These are phyloP conservation scores for Avena insularis DNA, from an alignment of 176 grass and related monocot genomes.

Conservation along the genomic window DNA sequence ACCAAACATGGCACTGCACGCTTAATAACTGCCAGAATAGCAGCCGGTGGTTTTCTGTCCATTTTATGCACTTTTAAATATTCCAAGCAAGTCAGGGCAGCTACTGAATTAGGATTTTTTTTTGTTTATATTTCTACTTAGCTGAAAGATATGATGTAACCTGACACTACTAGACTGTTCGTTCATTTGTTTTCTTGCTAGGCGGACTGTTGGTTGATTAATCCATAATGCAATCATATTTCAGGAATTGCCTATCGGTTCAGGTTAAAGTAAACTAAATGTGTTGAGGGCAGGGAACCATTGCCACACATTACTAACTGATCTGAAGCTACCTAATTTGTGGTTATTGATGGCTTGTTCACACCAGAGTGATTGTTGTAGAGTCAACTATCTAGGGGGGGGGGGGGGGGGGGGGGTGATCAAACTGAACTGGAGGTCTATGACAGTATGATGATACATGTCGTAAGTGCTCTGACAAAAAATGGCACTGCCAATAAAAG, in stretches of 20 bases:
- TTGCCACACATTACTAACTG: not conserved
- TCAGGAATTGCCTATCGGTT: not conserved
- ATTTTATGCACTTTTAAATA: slow-evolving; percentile 3
- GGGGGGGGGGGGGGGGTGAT: not conserved
- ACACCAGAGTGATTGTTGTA: not conserved
- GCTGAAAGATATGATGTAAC: slow-evolving; percentile 29
- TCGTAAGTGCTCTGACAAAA: slow-evolving; percentile 28
- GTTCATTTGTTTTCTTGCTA: not conserved
- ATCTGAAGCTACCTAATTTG: not conserved
- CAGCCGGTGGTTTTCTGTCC: not conserved
- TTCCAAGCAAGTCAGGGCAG: slow-evolving; percentile 22
- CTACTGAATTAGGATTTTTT: not conserved
- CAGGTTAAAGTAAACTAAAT: not conserved
- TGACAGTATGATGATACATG: slow-evolving; percentile 14
- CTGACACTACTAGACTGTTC: not conserved
- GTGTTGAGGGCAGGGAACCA: not conserved
- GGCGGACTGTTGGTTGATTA: not conserved
- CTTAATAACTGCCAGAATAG: slow-evolving; percentile 30
- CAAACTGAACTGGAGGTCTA: not conserved
- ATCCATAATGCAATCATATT: slow-evolving; percentile 40
- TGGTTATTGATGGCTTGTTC: not conserved
- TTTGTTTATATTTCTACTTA: not conserved
- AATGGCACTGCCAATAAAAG: slow-evolving; percentile 5
- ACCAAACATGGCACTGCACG: slow-evolving; percentile 10
- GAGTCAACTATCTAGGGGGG: not conserved